Evolutionary conservation across 2,329 filamentous ascomycete species (phyloP).

Genomic region (Colletotrichum filicis): DNA sequence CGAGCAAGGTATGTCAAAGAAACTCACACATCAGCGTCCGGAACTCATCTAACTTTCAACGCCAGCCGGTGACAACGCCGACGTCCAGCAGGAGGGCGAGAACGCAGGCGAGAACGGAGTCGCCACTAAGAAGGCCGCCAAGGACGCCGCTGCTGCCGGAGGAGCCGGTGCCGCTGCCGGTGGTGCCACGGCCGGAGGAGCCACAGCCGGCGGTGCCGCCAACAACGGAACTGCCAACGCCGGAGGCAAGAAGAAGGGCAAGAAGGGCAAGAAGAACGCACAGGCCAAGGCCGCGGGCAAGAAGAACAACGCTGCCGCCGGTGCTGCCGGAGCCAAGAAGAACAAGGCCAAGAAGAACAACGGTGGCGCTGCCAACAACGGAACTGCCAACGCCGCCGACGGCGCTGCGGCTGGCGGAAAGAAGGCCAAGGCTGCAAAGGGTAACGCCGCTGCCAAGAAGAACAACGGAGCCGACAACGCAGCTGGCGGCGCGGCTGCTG

Average conservation of each 20-base stretch:
- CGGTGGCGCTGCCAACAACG: slow-evolving; percentile 26
- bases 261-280: neutral
- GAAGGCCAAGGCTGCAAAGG: slow-evolving; percentile 12
- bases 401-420: neutral
- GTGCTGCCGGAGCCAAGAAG: slow-evolving; percentile 7
- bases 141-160: neutral
- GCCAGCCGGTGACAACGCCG: neutral
- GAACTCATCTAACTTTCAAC: neutral
- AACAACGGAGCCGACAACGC: neutral
- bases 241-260: neutral
- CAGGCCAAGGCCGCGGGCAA: slow-evolving; percentile 12
- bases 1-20: neutral
- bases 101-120: neutral
- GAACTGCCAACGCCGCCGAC: slow-evolving; percentile 17
- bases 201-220: neutral
- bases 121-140: neutral
- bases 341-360: slow-evolving; percentile 4
- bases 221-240: slow-evolving; percentile 21
- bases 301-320: slow-evolving; percentile 1
- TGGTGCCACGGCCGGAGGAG: neutral
- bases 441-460: neutral
- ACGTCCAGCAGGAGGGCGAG: neutral
- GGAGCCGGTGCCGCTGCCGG: neutral
- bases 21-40: too few relatives aligned
- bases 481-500: neutral